Percentiles rank a stretch among this genome's conserved stretches.
Evolutionary conservation across 371 early-diverging fungal species (phyloP).

Genomic region (Fennellomyces sp.): DNA sequence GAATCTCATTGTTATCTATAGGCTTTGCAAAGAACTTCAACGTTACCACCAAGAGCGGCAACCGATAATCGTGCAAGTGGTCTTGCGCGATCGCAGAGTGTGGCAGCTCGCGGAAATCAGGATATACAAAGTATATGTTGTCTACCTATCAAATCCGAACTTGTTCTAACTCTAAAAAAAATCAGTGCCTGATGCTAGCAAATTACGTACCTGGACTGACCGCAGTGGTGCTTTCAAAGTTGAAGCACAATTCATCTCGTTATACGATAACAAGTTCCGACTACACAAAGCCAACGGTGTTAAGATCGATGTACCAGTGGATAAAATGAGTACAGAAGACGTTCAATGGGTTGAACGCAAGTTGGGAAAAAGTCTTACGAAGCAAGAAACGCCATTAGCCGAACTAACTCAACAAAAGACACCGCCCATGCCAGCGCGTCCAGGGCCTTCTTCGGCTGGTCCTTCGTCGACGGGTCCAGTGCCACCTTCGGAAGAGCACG

Average conservation of each 20-base stretch:
- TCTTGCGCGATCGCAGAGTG: conserved; percentile 10
- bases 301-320: conserved; percentile 90
- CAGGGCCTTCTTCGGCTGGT: conserved; percentile 18
- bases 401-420: conserved; percentile 14
- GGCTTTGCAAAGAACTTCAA: conserved; percentile 6
- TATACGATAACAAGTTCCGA: conserved; percentile 82
- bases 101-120: conserved; percentile 9
- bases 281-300: conserved; percentile 93
- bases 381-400: conserved; percentile 26
- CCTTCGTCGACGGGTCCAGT: conserved; percentile 4
- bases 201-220: conserved; percentile 90
- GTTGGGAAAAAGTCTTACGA: conserved; percentile 51
- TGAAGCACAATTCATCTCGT: conserved; percentile 83
- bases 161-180: background rate
- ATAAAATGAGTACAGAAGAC: conserved; percentile 80
- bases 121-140: conserved; percentile 13
- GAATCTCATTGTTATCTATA: no score
- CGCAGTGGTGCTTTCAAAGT: conserved; percentile 89
- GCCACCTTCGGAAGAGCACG: conserved; percentile 5
- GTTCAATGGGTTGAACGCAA: conserved; percentile 62
- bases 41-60: conserved; percentile 7
- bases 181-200: conserved; percentile 50
- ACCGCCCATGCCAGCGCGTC: conserved; percentile 23
- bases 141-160: background rate
- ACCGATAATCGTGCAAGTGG: background rate